Conservation (phyloP, 2,329 filamentous ascomycete species). For the Xylariaceae sp. region DNA sequence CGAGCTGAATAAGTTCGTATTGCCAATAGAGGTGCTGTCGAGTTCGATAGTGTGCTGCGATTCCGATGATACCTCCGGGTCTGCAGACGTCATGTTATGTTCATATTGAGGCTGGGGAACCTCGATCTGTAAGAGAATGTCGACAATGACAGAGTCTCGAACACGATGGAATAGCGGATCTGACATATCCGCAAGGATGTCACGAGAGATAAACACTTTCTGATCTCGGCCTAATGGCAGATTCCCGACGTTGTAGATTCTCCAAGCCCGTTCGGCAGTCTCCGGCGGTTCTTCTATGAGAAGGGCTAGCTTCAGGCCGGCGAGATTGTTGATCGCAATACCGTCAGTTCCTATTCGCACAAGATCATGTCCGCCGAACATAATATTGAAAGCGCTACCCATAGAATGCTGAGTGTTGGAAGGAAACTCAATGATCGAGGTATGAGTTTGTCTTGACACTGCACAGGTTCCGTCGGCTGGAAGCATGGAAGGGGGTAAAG, state of each 20-base stretch:
- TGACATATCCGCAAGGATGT: slow-evolving; percentile 73
- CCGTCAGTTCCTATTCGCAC: slow-evolving; percentile 49
- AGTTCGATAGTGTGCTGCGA: slow-evolving; percentile 27
- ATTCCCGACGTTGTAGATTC: slow-evolving; percentile 80
- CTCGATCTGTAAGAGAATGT: slow-evolving; percentile 67
- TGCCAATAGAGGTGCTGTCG: slow-evolving; percentile 22
- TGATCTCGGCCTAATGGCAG: slow-evolving; percentile 85
- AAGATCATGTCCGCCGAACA: slow-evolving; percentile 52
- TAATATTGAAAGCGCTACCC: slow-evolving; percentile 47
- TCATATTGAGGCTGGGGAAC: slow-evolving; percentile 15
- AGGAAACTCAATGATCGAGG: slow-evolving; percentile 69
- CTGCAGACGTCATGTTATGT: slow-evolving; percentile 33
- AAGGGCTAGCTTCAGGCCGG: slow-evolving; percentile 66
- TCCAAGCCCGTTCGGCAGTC: slow-evolving; percentile 55
- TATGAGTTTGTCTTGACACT: slow-evolving; percentile 69
- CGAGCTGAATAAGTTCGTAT: slow-evolving; percentile 42
- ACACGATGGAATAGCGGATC: slow-evolving; percentile 85
- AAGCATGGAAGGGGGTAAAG: slow-evolving; percentile 74
- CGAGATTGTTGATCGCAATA: slow-evolving; percentile 54
- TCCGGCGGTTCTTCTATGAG: slow-evolving; percentile 60
- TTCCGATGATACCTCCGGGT: slow-evolving; percentile 34
- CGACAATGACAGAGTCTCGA: slow-evolving; percentile 71
- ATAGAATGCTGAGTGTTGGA: slow-evolving; percentile 46
- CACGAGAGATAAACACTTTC: slow-evolving; percentile 76
- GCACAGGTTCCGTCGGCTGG: slow-evolving; percentile 78